These are phyloP conservation scores for Peronospora destructor DNA, from an alignment of 352 stramenopile genomes.

Conservation along the genomic window DNA sequence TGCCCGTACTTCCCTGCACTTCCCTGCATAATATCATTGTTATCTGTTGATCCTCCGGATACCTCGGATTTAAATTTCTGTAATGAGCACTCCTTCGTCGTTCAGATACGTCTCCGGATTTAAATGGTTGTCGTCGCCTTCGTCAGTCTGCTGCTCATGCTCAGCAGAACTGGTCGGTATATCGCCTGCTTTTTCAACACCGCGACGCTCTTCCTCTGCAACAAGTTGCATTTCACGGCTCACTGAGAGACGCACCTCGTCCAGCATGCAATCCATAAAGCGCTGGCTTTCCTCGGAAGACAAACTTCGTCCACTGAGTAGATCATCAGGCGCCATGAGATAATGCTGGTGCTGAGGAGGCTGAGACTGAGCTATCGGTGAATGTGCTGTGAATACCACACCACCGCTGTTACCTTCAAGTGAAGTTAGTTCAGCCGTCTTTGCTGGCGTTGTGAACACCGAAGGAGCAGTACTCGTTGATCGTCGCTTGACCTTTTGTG, in stretches of 20 bases:
- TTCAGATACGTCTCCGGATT: slow-evolving; percentile 64
- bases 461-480: slow-evolving; percentile 4
- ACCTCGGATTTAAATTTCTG: slow-evolving; percentile 37
- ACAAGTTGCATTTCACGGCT: slow-evolving; percentile 40
- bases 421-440: slow-evolving; percentile 2
- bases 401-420: slow-evolving; percentile 10
- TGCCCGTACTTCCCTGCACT: not conserved
- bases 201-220: slow-evolving; percentile 12
- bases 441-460: slow-evolving; percentile 3
- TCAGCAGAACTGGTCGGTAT: slow-evolving; percentile 1
- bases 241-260: slow-evolving; percentile 52
- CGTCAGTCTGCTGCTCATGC: slow-evolving; percentile 13
- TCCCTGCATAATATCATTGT: slow-evolving; percentile 13
- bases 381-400: slow-evolving; percentile 3
- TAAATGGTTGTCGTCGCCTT: slow-evolving; percentile 31
- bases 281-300: slow-evolving; percentile 64
- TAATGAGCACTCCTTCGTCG: slow-evolving; percentile 61
- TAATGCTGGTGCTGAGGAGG: slow-evolving; percentile 31
- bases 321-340: slow-evolving; percentile 42
- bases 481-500: slow-evolving; percentile 68
- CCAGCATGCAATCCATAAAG: slow-evolving; percentile 76
- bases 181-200: slow-evolving; percentile 1
- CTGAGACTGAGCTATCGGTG: slow-evolving; percentile 11
- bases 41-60: not conserved
- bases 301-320: slow-evolving; percentile 36